A percentile compares a stretch with the other conserved stretches of the same genome.
phyloP scores from a whole-genome alignment of 1,139 yeast species.

The Scheffersomyces titani region DNA sequence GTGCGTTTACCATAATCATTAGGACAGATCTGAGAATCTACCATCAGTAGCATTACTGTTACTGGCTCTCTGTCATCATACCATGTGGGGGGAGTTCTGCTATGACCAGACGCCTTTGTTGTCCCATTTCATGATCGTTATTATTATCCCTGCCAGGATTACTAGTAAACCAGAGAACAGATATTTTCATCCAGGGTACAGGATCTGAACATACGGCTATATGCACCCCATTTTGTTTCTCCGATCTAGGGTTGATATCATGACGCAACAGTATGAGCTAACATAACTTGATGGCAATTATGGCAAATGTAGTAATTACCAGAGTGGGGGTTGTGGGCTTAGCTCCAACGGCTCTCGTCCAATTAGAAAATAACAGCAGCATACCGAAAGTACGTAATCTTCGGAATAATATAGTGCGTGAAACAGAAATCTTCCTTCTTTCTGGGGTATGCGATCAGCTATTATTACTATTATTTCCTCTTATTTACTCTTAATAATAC shows the following conservation, averaged over 20 bases:
- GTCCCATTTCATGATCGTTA: not conserved
- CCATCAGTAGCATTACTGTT: not conserved
- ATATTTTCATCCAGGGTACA: not conserved
- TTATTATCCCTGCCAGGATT: not conserved
- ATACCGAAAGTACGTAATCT: not conserved
- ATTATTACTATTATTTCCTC: not conserved
- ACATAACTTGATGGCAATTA: not conserved
- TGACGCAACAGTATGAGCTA: not conserved
- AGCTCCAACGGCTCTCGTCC: not conserved
- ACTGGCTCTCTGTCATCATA: not conserved
- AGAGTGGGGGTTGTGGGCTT: not conserved
- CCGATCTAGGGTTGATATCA: not conserved
- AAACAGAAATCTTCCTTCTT: not conserved
- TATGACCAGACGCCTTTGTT: not conserved
- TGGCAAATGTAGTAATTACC: not conserved
- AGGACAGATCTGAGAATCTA: not conserved
- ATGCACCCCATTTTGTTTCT: not conserved
- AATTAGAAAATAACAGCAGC: not conserved
- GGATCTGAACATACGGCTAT: not conserved
- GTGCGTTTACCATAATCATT: not conserved
- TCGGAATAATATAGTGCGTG: not conserved
- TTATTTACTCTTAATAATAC: too few relatives aligned
- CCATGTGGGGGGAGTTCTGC: not conserved
- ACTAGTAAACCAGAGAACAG: not conserved
- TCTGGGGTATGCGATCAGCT: not conserved